Conservation (phyloP, 495 filamentous ascomycete genomes). For the Penicillium crystallinum region DNA sequence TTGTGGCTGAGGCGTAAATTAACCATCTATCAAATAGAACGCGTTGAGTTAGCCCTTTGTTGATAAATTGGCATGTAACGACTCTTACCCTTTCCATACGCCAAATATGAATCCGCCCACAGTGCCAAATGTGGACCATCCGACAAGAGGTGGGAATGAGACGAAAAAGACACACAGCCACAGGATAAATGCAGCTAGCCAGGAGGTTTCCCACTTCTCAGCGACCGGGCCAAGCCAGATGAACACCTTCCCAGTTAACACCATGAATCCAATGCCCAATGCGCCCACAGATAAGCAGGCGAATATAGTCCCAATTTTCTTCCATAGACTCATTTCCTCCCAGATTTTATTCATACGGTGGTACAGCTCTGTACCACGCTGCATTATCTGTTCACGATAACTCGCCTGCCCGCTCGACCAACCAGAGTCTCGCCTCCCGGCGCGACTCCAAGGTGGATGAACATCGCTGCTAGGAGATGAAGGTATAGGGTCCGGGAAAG, state of each 20-base stretch:
- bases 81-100: constrained; percentile 68
- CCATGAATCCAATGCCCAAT: constrained; percentile 59
- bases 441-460: constrained; percentile 42
- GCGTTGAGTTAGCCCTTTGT: constrained; percentile 2
- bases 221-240: constrained; percentile 63
- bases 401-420: constrained; percentile 23
- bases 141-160: constrained; percentile 87
- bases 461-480: constrained; percentile 28
- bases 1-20: constrained; percentile 71
- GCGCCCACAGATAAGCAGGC: constrained; percentile 45
- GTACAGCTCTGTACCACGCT: constrained; percentile 28
- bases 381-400: constrained; percentile 43
- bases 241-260: constrained; percentile 76
- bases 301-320: constrained; percentile 54
- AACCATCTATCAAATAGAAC: constrained; percentile 57
- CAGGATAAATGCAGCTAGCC: constrained; percentile 70
- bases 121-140: constrained; percentile 83
- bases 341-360: constrained; percentile 35
- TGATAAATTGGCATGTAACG: background rate
- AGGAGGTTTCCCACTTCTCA: constrained; percentile 62
- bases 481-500: constrained; percentile 37
- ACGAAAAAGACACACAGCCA: constrained; percentile 72
- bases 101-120: constrained; percentile 91
- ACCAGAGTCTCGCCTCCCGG: constrained; percentile 31
- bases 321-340: constrained; percentile 51